These are phyloP conservation scores for Tuber indicum DNA, from an alignment of 495 filamentous ascomycete genomes.

Conservation along the genomic window DNA sequence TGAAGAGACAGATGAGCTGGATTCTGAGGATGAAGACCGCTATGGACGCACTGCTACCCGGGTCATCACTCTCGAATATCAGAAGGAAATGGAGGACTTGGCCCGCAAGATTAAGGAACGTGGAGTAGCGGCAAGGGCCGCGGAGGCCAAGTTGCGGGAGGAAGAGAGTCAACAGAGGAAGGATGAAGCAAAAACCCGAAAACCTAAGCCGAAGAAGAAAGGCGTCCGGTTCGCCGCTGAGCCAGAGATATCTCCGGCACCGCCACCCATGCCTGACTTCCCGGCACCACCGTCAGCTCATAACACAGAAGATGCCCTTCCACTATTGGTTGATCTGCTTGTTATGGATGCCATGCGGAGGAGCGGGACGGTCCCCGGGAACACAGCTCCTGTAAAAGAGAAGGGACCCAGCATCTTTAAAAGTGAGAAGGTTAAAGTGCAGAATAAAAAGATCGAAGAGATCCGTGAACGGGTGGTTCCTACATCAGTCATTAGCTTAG, in stretches of 20 bases:
- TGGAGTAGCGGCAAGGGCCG: constrained; percentile 18
- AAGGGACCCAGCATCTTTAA: constrained; percentile 39
- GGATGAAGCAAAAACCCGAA: constrained; percentile 28
- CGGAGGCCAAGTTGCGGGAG: constrained; percentile 13
- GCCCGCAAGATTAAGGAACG: constrained; percentile 51
- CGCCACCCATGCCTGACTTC: constrained; percentile 46
- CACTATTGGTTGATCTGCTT: constrained; percentile 36
- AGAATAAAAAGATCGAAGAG: constrained; percentile 5
- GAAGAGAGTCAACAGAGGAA: constrained; percentile 18
- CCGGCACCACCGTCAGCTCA: constrained; percentile 43
- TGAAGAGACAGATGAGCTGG: constrained; percentile 49
- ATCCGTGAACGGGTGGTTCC: constrained; percentile 16
- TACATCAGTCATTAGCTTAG: constrained; percentile 16
- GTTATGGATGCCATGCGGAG: constrained; percentile 42
- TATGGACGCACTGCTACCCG: constrained; percentile 60
- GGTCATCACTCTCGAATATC: constrained; percentile 64
- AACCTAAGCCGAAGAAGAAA: constrained; percentile 54
- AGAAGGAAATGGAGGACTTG: constrained; percentile 73
- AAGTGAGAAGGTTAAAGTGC: constrained; percentile 22
- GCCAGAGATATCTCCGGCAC: constrained; percentile 61
- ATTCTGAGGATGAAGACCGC: constrained; percentile 55
- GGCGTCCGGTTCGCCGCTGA: constrained; percentile 67
- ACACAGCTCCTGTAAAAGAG: constrained; percentile 22
- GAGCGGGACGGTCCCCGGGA: constrained; percentile 25
- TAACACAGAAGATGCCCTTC: constrained; percentile 43